phyloP scores from a whole-genome alignment of 805 yeast genomes.

The Candida vaughaniae region DNA sequence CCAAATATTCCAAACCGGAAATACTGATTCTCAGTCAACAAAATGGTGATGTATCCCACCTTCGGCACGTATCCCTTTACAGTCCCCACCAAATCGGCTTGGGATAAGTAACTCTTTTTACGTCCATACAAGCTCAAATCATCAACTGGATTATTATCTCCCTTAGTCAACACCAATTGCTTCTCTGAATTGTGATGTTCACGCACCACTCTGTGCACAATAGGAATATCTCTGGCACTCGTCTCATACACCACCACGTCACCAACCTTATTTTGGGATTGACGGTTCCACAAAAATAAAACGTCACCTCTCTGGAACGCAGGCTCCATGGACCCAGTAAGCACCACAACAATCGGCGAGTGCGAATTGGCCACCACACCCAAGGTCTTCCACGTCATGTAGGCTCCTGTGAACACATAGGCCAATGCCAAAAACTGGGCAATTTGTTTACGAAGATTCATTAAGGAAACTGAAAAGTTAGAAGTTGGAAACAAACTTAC shows the following conservation, averaged over 20 bases:
- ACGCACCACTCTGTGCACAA: conserved; percentile 91
- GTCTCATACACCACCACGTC: conserved; percentile 93
- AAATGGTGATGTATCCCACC: conserved; percentile 87
- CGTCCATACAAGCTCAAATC: conserved; percentile 83
- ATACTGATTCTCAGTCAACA: conserved; percentile 84
- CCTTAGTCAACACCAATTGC: conserved; percentile 85
- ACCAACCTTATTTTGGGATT: conserved; percentile 66
- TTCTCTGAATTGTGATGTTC: conserved; percentile 63
- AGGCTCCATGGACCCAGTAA: conserved; percentile 99
- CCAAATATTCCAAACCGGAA: conserved; percentile 80
- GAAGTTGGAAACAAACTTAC: too few relatives aligned
- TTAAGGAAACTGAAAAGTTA: too few relatives aligned
- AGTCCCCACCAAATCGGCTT: conserved; percentile 83
- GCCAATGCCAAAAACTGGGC: conserved; percentile 70
- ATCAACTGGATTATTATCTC: conserved; percentile 92
- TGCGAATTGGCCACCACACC: conserved; percentile 76
- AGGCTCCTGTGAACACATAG: conserved; percentile 83
- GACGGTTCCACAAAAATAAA: conserved; percentile 86
- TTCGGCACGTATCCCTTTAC: conserved; percentile 91
- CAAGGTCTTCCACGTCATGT: conserved; percentile 85
- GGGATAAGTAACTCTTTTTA: conserved; percentile 72
- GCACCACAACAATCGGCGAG: conserved; percentile 93
- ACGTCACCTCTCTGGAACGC: conserved; percentile 98
- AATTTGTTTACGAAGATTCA: conserved; percentile 62
- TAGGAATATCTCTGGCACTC: conserved; percentile 79